Evolutionary conservation across 2,329 filamentous ascomycete species (phyloP).

Genomic region (Fusarium abutilonis): DNA sequence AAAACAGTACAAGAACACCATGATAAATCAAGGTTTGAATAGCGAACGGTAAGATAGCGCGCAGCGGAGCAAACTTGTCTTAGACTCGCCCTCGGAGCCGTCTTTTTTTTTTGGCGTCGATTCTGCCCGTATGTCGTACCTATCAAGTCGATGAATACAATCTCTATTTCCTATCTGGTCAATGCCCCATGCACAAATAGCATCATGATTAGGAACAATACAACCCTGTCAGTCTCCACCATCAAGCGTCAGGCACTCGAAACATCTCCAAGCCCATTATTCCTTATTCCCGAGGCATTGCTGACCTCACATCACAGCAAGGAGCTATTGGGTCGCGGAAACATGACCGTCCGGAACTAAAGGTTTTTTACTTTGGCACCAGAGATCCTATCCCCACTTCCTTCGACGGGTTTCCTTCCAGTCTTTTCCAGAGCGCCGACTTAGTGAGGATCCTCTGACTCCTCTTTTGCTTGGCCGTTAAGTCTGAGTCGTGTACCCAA

Average conservation of each 20-base stretch:
- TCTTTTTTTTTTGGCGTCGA: conserved; percentile 17
- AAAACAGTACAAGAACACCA: background rate
- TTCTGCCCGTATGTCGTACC: conserved; percentile 6
- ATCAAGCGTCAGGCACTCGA: conserved; percentile 18
- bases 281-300: conserved; percentile 34
- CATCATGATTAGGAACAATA: conserved; percentile 13
- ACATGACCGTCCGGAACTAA: conserved; percentile 12
- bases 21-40: conserved; percentile 14
- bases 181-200: conserved; percentile 17
- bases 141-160: conserved; percentile 9
- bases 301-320: conserved; percentile 13
- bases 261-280: conserved; percentile 32
- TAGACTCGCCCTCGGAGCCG: conserved; percentile 17
- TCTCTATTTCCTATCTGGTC: conserved; percentile 19
- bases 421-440: conserved; percentile 37
- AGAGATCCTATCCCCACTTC: conserved; percentile 29
- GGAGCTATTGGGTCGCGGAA: conserved; percentile 12
- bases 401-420: conserved; percentile 39
- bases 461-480: too few relatives aligned
- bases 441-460: conserved; percentile 25
- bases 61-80: conserved; percentile 2
- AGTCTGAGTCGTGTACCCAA: conserved; percentile 4
- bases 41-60: conserved; percentile 13
- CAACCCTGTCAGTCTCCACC: conserved; percentile 17
- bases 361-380: conserved; percentile 25